Evolutionary conservation across 2,329 filamentous ascomycete genomes (phyloP), one percentile per base, ranked within the genome.

Genomic region (Ophiostoma ulmi): DNA sequence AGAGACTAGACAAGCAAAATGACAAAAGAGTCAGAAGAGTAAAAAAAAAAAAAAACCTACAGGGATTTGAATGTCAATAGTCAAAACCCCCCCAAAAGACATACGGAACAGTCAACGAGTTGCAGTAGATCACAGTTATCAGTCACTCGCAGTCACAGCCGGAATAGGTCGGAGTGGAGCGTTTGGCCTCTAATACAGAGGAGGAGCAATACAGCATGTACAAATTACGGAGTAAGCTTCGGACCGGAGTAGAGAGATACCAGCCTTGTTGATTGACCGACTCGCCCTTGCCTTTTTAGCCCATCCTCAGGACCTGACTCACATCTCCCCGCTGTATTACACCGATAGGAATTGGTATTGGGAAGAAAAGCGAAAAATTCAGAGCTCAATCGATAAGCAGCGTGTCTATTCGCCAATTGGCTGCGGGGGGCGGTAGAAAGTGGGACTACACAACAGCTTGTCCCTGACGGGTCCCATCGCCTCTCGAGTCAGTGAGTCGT

Each of bases 221-320:
- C 11, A 2, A 11, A 58, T 5, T 58, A 58, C 52, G 52, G 52
- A 58, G 52, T 58, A 58, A 58, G 52, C 22, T 13, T 58, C 52
- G 52, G 52, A 58, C 52, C 52, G 52, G 52, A 58, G 52, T 58
- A 58, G 8, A 55, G n/a, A 58, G 52, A 58, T 58, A 58, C 52
- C 52, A 58, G 52, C 52, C 52, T 58, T 58, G 52, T 31, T 58
- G 52, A 58, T 58, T 58, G 52, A 58, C 52, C 52, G 52, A 58
- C 52, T 58, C 48, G 52, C 14, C 26, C 22, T 22, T 26, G 44
- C 44, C 52, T 22, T 22, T 58, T n/a, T 58, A n/a, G 31, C 31
- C 31, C 31, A 31, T 4, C 31, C 20, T 58, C 52, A 58, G 52
- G n/a, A 17, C 52, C 52, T 58, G 52, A 58, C n/a, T 58, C 52